Evolutionary conservation across 805 yeast genomes (phyloP), one percentile per base, ranked within the genome.

Genomic region (Pichia nakasei): DNA sequence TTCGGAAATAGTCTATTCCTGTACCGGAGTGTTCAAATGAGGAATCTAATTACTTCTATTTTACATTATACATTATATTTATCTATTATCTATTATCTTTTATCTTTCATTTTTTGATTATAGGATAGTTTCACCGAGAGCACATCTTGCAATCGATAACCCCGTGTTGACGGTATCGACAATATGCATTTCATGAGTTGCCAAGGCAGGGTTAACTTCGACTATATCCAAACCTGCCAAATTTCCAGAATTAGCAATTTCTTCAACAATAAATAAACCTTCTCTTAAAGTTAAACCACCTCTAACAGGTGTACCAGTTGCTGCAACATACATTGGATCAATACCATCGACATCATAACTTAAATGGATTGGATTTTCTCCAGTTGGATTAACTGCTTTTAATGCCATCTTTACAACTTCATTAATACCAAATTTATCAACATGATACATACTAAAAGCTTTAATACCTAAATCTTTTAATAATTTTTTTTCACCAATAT

Each of bases 271-370:
- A 60, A 83, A 91, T 61, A 93, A 73, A 40, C 96, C 97, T 66
- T 91, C 98, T 67, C 98, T 78, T 64, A 91, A 73, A 9, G 96
- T 82, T 51, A 91, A 70, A 4, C 98, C 98, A 51, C 97, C 97
- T 62, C 95, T 80, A 15, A 91, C 98, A 36, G 97, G 91, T 1
- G 98, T 93, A 43, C 98, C 98, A 1, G 98, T 91, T 34, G 97
- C 95, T 18, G 96, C 97, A 13, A 93, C 96, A 59, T 71, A 88
- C 49, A 79, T 73, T 39, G 97, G 97, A 65, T 91, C 98, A 46
- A 93, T 82, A 36, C 97, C 97, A 65, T 91, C 98, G 37, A 91
- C 97, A 60, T 91, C 98, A 61, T 89, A 91, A 22, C 94, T 82
- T 52, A 93, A 66, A 68, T 91, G 96, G 50, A 93, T 73, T 40